phyloP scores from a whole-genome alignment of 768 basidiomycete genomes.

The Kwoniella europaea region DNA sequence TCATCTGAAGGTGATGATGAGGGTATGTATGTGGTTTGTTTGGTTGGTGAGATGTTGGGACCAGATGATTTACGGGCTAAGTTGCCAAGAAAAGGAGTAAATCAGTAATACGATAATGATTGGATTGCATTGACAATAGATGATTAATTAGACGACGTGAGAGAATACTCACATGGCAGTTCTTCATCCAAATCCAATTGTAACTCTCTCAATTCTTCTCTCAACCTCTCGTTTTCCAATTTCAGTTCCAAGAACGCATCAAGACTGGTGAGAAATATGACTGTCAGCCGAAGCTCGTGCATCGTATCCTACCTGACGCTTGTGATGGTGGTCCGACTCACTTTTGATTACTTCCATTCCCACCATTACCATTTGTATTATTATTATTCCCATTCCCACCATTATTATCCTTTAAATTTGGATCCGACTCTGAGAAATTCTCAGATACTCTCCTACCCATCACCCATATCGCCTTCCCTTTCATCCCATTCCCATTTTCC shows the following conservation, averaged over 20 bases:
- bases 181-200: constrained; percentile 47
- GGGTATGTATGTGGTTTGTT: constrained; percentile 18
- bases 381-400: constrained; percentile 21
- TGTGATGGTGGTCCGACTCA: constrained; percentile 27
- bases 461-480: constrained; percentile 56
- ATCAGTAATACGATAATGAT: too few species aligned
- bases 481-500: constrained; percentile 24
- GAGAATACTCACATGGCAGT: constrained; percentile 25
- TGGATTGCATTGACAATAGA: too few species aligned
- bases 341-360: constrained; percentile 36
- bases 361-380: constrained; percentile 17
- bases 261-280: constrained; percentile 38
- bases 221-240: constrained; percentile 80
- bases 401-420: not conserved
- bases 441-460: constrained; percentile 50
- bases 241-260: constrained; percentile 75
- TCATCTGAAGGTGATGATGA: constrained; percentile 37
- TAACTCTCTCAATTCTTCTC: constrained; percentile 62
- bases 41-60: constrained; percentile 22
- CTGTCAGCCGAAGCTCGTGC: not conserved
- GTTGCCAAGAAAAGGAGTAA: too few species aligned
- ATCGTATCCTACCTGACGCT: not conserved
- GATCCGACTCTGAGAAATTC: constrained; percentile 14
- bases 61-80: constrained; percentile 27
- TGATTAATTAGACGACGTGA: not conserved